These are phyloP conservation scores for Alternaria sp. DNA, from an alignment of 2,329 filamentous ascomycete genomes.

Conservation along the genomic window DNA sequence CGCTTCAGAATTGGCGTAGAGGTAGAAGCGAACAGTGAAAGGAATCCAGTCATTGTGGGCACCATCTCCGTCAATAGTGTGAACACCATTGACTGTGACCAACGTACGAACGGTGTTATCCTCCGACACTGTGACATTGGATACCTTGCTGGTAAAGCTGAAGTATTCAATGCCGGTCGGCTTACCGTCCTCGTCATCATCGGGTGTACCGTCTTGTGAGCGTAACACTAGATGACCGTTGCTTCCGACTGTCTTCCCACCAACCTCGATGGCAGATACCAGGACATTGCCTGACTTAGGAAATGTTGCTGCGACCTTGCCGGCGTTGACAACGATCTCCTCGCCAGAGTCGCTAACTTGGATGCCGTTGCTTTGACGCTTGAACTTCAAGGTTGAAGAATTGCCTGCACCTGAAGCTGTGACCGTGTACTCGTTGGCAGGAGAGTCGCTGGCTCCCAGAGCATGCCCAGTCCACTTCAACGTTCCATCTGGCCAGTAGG, in stretches of 20 bases:
- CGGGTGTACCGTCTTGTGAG: conserved; percentile 59
- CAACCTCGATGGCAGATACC: conserved; percentile 40
- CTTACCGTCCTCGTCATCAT: conserved; percentile 50
- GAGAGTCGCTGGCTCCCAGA: conserved; percentile 54
- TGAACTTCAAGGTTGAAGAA: conserved; percentile 13
- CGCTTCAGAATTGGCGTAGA: conserved; percentile 65
- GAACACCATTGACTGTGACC: conserved; percentile 56
- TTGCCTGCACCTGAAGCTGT: conserved; percentile 41
- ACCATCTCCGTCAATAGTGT: conserved; percentile 35
- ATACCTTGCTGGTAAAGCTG: conserved; percentile 61
- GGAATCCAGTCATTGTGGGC: conserved; percentile 61
- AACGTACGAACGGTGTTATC: conserved; percentile 56
- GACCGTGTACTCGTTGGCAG: conserved; percentile 57
- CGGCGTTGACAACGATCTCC: conserved; percentile 40
- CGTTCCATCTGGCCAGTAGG: conserved; percentile 68
- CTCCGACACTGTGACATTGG: conserved; percentile 60
- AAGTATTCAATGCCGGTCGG: conserved; percentile 53
- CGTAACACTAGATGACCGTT: conserved; percentile 59
- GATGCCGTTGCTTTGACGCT: conserved; percentile 30
- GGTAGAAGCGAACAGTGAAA: conserved; percentile 65
- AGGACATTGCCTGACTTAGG: conserved; percentile 43
- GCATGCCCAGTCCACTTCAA: conserved; percentile 70
- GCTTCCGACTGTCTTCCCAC: conserved; percentile 53
- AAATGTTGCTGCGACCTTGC: conserved; percentile 46
- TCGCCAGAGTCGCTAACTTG: conserved; percentile 34